phyloP scores from a whole-genome alignment of 495 filamentous ascomycete genomes.

The Tetracladium marchalianum region DNA sequence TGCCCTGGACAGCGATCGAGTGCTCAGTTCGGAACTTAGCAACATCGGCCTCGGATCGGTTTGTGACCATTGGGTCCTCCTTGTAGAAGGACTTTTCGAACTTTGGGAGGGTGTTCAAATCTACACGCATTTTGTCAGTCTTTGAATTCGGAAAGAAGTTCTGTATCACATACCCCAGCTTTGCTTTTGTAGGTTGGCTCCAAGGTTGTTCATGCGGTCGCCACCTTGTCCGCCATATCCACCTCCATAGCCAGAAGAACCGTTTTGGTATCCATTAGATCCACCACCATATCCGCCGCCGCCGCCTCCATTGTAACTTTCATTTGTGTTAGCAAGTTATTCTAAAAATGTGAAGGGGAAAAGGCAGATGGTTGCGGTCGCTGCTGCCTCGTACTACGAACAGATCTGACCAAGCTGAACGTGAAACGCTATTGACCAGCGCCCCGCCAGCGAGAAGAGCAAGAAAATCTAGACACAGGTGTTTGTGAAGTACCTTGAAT shows the following conservation, averaged over 20 bases:
- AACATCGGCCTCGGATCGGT: constrained; percentile 68
- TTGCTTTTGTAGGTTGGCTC: constrained; percentile 74
- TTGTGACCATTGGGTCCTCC: constrained; percentile 69
- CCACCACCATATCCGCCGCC: constrained; percentile 23
- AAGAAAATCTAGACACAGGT: constrained; percentile 26
- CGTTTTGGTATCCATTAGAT: constrained; percentile 26
- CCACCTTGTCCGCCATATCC: constrained; percentile 54
- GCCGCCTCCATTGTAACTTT: constrained; percentile 7
- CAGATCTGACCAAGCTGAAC: neutral
- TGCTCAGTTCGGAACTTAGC: constrained; percentile 76
- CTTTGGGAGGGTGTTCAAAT: constrained; percentile 72
- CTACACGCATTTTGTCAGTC: constrained; percentile 32
- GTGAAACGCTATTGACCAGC: constrained; percentile 3
- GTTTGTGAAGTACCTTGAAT: constrained; percentile 24
- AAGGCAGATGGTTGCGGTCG: neutral
- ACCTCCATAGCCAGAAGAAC: constrained; percentile 26
- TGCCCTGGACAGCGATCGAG: constrained; percentile 68
- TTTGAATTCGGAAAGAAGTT: constrained; percentile 2
- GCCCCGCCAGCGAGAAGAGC: constrained; percentile 3
- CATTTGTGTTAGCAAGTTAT: neutral
- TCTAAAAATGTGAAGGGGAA: neutral
- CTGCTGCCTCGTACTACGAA: constrained; percentile 1
- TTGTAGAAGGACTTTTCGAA: constrained; percentile 99
- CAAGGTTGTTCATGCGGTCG: constrained; percentile 90
- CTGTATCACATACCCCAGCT: constrained; percentile 59